phyloP scores from a whole-genome alignment of 768 basidiomycete genomes.

The Auricularia sp. region DNA sequence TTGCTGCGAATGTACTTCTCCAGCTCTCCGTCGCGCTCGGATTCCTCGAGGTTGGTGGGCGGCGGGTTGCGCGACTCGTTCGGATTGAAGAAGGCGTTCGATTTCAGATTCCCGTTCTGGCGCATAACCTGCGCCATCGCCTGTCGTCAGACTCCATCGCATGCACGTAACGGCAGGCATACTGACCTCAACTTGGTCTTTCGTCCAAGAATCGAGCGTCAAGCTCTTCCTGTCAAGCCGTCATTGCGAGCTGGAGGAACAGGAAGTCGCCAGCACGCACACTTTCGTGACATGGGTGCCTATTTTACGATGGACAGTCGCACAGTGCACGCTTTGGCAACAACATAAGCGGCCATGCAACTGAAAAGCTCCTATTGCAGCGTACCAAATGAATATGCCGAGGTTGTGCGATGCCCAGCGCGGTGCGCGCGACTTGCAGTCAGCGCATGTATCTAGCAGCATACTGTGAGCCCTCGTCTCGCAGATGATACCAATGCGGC shows the following conservation, averaged over 20 bases:
- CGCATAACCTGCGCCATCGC: constrained; percentile 60
- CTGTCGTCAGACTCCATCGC: constrained; percentile 8
- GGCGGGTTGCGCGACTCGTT: constrained; percentile 76
- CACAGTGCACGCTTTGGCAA: neutral
- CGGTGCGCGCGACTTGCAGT: constrained; percentile 80
- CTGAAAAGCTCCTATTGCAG: neutral
- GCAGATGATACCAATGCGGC: neutral
- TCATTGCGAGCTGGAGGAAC: constrained; percentile 1
- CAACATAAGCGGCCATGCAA: neutral
- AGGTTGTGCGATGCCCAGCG: constrained; percentile 86
- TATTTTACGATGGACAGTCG: constrained; percentile 79
- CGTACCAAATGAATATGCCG: constrained; percentile 80
- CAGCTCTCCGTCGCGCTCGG: constrained; percentile 79
- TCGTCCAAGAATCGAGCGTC: constrained; percentile 79
- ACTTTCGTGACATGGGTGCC: constrained; percentile 92
- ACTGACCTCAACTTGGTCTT: constrained; percentile 79
- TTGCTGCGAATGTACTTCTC: constrained; percentile 87
- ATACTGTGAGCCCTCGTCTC: neutral
- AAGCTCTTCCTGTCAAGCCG: constrained; percentile 65
- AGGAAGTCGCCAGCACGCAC: constrained; percentile 34
- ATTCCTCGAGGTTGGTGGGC: constrained; percentile 67
- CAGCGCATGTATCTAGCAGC: constrained; percentile 71
- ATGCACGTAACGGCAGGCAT: constrained; percentile 4
- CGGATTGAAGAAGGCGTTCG: constrained; percentile 73
- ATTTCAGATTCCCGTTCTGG: constrained; percentile 68